These are phyloP conservation scores for Strobilomyces echinocephalus DNA, from an alignment of 768 basidiomycete genomes.

Conservation along the genomic window DNA sequence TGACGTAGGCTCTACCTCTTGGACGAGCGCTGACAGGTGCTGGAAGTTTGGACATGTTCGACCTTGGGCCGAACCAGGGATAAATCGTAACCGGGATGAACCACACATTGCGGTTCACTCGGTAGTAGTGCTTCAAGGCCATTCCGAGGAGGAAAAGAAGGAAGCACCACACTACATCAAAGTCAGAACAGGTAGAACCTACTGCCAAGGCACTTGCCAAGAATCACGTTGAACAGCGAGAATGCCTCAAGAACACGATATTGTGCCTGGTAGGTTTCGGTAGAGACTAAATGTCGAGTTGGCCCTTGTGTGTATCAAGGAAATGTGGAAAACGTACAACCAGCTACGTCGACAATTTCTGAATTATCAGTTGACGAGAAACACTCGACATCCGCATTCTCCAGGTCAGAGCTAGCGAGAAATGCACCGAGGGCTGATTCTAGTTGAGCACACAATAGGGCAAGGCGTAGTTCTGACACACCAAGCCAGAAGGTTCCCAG, in stretches of 20 bases:
- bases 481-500: constrained; percentile 77
- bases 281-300: constrained; percentile 52
- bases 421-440: constrained; percentile 66
- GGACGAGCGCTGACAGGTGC: constrained; percentile 38
- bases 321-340: constrained; percentile 47
- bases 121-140: constrained; percentile 39
- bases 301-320: constrained; percentile 1
- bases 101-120: constrained; percentile 55
- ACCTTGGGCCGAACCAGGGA: constrained; percentile 60
- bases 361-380: constrained; percentile 53
- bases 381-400: constrained; percentile 79
- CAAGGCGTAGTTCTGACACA: constrained; percentile 32
- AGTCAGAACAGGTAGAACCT: constrained; percentile 3
- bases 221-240: constrained; percentile 69
- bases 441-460: constrained; percentile 10
- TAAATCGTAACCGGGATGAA: constrained; percentile 62
- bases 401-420: constrained; percentile 68
- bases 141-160: constrained; percentile 42
- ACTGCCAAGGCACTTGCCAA: constrained; percentile 43
- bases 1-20: constrained; percentile 27
- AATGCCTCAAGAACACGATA: constrained; percentile 80
- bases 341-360: constrained; percentile 54
- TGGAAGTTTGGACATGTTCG: constrained; percentile 37
- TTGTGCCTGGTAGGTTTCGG: constrained; percentile 85
- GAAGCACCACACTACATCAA: constrained; percentile 44